A percentile compares a stretch with the other conserved stretches of the same genome.
Evolutionary conservation across 257 asterid species (phyloP).

Genomic region (Gentiana straminea): DNA sequence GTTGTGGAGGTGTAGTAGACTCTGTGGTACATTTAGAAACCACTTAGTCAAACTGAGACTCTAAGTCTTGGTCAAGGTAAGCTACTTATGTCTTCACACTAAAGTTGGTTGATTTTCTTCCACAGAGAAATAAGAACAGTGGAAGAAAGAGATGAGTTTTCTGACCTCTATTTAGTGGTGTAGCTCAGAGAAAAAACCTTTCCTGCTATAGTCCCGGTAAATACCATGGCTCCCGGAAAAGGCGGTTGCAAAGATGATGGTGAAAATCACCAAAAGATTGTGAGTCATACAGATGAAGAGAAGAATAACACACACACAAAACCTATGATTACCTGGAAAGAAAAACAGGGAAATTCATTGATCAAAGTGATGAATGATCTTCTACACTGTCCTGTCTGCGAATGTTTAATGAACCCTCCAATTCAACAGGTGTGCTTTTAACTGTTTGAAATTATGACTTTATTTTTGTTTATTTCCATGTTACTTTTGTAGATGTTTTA

Average conservation of each 20-base stretch:
- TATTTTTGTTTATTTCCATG: neutral
- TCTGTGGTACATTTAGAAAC: too few relatives aligned
- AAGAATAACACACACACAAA: slow-evolving; percentile 18
- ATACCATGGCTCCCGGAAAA: slow-evolving; percentile 56
- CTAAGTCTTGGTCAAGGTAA: too few relatives aligned
- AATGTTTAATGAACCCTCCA: slow-evolving; percentile 61
- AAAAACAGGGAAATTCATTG: slow-evolving; percentile 32
- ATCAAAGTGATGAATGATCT: slow-evolving; percentile 52
- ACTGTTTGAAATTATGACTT: neutral
- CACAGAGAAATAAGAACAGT: neutral
- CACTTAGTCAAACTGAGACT: too few relatives aligned
- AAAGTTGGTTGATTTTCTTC: neutral
- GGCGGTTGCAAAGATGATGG: slow-evolving; percentile 40
- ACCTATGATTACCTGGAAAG: slow-evolving; percentile 16
- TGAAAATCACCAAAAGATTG: slow-evolving; percentile 31
- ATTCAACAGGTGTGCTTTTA: slow-evolving; percentile 56
- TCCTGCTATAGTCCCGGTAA: slow-evolving; percentile 6
- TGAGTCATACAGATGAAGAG: slow-evolving; percentile 31
- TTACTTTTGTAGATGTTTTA: neutral
- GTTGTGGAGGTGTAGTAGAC: too few relatives aligned
- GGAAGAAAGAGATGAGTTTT: neutral
- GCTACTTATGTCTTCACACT: neutral
- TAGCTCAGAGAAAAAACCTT: neutral
- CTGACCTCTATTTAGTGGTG: slow-evolving; percentile 4
- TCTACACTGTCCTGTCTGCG: slow-evolving; percentile 70